Base-by-base conservation (phyloP, 371 early-diverging fungal genomes). In the Mucor velutinosus region DNA sequence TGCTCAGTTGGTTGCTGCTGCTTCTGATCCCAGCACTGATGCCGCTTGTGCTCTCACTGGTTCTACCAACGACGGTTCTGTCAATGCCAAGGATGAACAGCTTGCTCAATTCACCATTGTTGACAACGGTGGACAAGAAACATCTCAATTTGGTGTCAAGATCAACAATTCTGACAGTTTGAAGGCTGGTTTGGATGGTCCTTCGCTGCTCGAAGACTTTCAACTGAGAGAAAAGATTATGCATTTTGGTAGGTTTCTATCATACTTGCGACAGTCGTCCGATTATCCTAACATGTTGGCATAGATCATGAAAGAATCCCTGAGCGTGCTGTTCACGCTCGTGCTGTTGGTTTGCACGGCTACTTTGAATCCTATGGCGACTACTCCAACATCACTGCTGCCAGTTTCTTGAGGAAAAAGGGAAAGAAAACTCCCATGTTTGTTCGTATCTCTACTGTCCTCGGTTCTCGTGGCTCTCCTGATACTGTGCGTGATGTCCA, bases 401-500 rank as follows among this genome's bases (percentile, higher is more conserved):
- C 84, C 4, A 69, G 68, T 17, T 82, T 84, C 58, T 67, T 86
- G 21, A 60, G 64, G n/a, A 47, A 41, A 11, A 63, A 73, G 37
- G 74, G 76, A 17, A 76, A 77, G 37, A 73, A 76, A 62, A 88
- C 89, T 0, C 87, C 87, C 14, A 71, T 78, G 1, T 88, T 88
- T 77, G 76, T 78, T 8, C 84, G 89, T n/a, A 79, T 88, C 67
- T 87, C 87, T 23, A 87, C 85, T 41, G 86, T 86, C 0, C 64
- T 80, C 6, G 86, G 86, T 15, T 73, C 65, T 19, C 53, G 72
- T 19, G 86, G 86, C 2, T 78, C 82, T 12, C 69, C 84, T 8
- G 87, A 87, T 73, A 83, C 85, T 4, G 86, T 80, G 0, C 77
- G 88, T 41, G 87, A 87, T 60, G 83, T 79, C 6, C 80, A 87